Percentiles rank a stretch among this genome's conserved stretches.
phyloP scores from a whole-genome alignment of 202 grass and related monocot genomes.

The Schoenoplectus tabernaemontani region DNA sequence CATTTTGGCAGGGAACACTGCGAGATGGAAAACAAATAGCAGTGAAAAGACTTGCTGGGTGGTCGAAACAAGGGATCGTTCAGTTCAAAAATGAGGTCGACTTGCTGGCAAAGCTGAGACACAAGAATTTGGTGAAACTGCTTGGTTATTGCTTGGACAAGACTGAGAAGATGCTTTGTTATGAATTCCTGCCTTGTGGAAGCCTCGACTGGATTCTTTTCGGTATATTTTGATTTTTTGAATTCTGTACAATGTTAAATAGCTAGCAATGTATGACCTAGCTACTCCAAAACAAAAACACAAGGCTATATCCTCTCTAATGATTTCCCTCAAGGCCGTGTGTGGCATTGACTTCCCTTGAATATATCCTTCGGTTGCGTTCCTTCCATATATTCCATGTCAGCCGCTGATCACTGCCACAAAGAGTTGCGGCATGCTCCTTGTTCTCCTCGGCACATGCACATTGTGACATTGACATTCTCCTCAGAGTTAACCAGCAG shows the following conservation, averaged over 20 bases:
- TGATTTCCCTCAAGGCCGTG: too few species aligned
- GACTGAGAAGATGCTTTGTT: constrained; percentile 20
- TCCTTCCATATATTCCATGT: too few species aligned
- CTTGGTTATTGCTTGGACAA: constrained; percentile 16
- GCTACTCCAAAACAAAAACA: too few species aligned
- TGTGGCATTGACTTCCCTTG: too few species aligned
- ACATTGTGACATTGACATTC: too few species aligned
- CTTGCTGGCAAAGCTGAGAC: constrained; percentile 1
- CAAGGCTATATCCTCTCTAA: too few species aligned
- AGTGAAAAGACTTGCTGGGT: constrained; percentile 19
- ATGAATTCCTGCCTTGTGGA: constrained; percentile 16
- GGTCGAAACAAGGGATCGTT: not conserved
- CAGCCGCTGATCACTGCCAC: too few species aligned
- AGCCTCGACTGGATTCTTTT: constrained; percentile 20
- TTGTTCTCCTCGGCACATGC: too few species aligned
- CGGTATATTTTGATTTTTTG: not conserved
- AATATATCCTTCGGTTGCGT: too few species aligned
- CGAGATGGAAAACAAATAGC: constrained; percentile 5
- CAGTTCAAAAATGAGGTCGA: constrained; percentile 12
- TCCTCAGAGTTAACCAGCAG: too few species aligned
- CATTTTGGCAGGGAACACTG: not conserved
- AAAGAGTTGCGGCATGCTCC: too few species aligned
- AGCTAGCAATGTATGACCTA: too few species aligned
- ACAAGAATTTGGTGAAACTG: constrained; percentile 18
- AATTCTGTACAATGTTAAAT: not conserved